Evolutionary conservation across 108 stramenopile species (phyloP).

Genomic region (Cylindrotheca closterium): DNA sequence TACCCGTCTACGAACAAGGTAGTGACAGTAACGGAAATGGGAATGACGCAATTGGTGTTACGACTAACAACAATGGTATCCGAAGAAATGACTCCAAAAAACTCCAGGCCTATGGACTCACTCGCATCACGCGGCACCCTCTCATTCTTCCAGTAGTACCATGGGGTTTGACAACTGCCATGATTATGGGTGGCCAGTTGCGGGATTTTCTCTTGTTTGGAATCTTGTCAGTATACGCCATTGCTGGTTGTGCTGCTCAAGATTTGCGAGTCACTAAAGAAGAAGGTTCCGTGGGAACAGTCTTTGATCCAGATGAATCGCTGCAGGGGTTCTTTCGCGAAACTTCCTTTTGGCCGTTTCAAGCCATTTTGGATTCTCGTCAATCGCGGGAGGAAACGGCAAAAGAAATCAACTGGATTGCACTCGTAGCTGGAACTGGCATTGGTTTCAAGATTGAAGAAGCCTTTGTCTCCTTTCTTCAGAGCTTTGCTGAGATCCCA

Average conservation of each 20-base stretch:
- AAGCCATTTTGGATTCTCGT: constrained; percentile 44
- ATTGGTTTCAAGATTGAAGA: background rate
- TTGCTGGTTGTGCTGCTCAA: constrained; percentile 53
- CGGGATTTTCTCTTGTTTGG: constrained; percentile 51
- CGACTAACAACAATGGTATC: constrained; percentile 14
- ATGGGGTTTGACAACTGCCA: constrained; percentile 48
- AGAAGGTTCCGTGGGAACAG: constrained; percentile 64
- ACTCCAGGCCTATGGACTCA: constrained; percentile 43
- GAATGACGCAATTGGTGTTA: constrained; percentile 1
- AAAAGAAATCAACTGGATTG: constrained; percentile 20
- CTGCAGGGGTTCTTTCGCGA: constrained; percentile 39
- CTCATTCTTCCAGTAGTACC: constrained; percentile 61
- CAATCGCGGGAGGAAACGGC: constrained; percentile 33
- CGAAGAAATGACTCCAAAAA: constrained; percentile 43
- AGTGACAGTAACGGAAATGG: background rate
- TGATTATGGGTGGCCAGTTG: constrained; percentile 32
- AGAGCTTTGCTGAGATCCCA: too few relatives aligned
- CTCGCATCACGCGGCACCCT: constrained; percentile 57
- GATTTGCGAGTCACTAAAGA: constrained; percentile 53
- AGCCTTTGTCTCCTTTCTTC: background rate
- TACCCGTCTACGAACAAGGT: constrained; percentile 33
- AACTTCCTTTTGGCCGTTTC: constrained; percentile 55
- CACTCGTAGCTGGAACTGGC: background rate
- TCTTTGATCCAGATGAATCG: constrained; percentile 23
- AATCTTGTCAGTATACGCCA: constrained; percentile 42